Evolutionary conservation across 345 rosid species (phyloP), one percentile per base, ranked within the genome.

Genomic region (Atalantia buxifolia): DNA sequence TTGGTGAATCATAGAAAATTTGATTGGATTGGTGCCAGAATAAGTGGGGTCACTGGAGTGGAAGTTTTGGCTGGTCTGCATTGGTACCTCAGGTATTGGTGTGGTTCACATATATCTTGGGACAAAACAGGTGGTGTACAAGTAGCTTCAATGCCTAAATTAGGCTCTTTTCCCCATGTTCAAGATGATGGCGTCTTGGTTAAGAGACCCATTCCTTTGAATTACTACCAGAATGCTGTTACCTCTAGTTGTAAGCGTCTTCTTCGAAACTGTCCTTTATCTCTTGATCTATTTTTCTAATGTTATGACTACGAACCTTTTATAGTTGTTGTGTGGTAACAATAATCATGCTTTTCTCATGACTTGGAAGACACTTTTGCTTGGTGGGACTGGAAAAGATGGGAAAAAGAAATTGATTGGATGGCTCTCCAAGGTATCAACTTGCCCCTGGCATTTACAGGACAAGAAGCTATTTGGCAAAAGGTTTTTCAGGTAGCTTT

Each of bases 341-440:
- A 33, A 1, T 77, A 19, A 56, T 66, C 69, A 12, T 5, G 55
- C 36, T 74, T 77, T 8, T 71, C 56, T 53, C 57, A 53, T 18
- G 57, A 9, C 24, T 21, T 79, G 57, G 74, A 77, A 90, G 93
- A 90, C 83, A 81, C 93, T 79, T 90, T 88, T 84, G 89, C 93
- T 70, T 91, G 95, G 95, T 88, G 95, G 95, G 91, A 87, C 81
- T 90, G 93, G 92, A 79, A 75, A 86, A 88, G 95, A 83, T 90
- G 93, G 95, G 93, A 90, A 84, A 87, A 87, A 66, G 93, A 91
- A 85, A 90, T 88, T 74, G 93, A 90, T 77, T 90, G 95, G 95
- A 91, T 91, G 95, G 93, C 93, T 81, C 86, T 91, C 80, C 93
- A 90, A 70, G 93, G 95, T 30, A 81, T 91, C 85, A 91, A 91